Conservation (phyloP, 2,329 filamentous ascomycete genomes). For the Penicillium sp. region DNA sequence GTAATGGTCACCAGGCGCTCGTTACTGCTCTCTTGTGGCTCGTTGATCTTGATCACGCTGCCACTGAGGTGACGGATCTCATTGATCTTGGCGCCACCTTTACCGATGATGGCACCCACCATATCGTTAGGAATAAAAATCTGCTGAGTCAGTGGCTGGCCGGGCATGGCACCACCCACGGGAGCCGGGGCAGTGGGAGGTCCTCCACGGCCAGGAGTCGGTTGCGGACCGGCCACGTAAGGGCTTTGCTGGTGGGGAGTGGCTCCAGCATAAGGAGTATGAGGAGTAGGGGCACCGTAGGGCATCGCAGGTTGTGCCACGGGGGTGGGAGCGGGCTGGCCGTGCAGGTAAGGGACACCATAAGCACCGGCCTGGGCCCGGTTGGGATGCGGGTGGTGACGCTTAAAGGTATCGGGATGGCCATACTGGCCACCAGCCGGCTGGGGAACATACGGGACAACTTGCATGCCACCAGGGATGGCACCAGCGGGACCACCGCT, state of each 20-base stretch:
- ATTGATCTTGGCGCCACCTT: constrained; percentile 98
- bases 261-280: constrained; percentile 68
- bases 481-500: constrained; percentile 89
- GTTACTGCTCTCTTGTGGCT: constrained; percentile 98
- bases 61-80: constrained; percentile 95
- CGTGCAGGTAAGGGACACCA: constrained; percentile 65
- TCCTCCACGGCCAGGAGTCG: constrained; percentile 54
- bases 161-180: constrained; percentile 67
- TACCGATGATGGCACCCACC: constrained; percentile 98
- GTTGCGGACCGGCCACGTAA: constrained; percentile 57
- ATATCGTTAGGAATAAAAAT: constrained; percentile 99
- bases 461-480: constrained; percentile 95
- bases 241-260: constrained; percentile 71
- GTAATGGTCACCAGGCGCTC: constrained; percentile 96
- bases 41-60: constrained; percentile 99
- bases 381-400: constrained; percentile 66
- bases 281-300: constrained; percentile 66
- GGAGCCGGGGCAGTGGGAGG: constrained; percentile 59
- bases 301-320: constrained; percentile 64
- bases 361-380: constrained; percentile 71
- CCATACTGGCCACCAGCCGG: constrained; percentile 89
- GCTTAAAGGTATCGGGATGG: constrained; percentile 75
- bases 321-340: constrained; percentile 51
- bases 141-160: constrained; percentile 87
- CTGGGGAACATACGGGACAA: constrained; percentile 95